Conservation (phyloP, 306 rosid genomes). For the Vigna unguiculata region DNA sequence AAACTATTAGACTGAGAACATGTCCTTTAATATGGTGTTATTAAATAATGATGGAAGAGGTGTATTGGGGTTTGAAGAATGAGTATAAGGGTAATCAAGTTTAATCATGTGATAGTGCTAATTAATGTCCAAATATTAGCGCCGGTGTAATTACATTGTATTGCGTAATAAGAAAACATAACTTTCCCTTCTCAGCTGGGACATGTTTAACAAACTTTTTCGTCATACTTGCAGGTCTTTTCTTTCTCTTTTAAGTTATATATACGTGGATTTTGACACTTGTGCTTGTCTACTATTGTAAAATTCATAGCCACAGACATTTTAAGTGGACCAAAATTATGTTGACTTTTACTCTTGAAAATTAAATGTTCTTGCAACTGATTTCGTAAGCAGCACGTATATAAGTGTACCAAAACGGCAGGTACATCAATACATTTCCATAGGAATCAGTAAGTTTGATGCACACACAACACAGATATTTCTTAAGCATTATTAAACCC, state of each 20-base stretch:
- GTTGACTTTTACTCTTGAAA: conserved; percentile 17
- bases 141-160: conserved; percentile 8
- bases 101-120: conserved; percentile 12
- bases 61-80: conserved; percentile 45
- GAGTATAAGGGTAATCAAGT: conserved; percentile 21
- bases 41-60: conserved; percentile 46
- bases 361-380: conserved; percentile 24
- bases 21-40: conserved; percentile 31
- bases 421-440: conserved; percentile 23
- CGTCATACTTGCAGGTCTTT: conserved; percentile 53
- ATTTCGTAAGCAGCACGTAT: conserved; percentile 26
- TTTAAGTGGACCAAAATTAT: conserved; percentile 38
- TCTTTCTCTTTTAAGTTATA: conserved; percentile 38
- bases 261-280: conserved; percentile 42
- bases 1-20: conserved; percentile 42
- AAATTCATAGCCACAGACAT: conserved; percentile 36
- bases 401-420: conserved; percentile 14
- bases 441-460: conserved; percentile 18
- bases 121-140: conserved; percentile 32
- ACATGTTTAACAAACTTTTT: conserved; percentile 60
- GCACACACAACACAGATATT: conserved; percentile 18
- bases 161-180: conserved; percentile 36
- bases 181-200: conserved; percentile 56
- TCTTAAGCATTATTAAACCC: neutral
- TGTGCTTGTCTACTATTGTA: conserved; percentile 38